Evolutionary conservation across 148 eudicot species (phyloP), one percentile per base, ranked within the genome.

Genomic region (Persicaria maculosa): DNA sequence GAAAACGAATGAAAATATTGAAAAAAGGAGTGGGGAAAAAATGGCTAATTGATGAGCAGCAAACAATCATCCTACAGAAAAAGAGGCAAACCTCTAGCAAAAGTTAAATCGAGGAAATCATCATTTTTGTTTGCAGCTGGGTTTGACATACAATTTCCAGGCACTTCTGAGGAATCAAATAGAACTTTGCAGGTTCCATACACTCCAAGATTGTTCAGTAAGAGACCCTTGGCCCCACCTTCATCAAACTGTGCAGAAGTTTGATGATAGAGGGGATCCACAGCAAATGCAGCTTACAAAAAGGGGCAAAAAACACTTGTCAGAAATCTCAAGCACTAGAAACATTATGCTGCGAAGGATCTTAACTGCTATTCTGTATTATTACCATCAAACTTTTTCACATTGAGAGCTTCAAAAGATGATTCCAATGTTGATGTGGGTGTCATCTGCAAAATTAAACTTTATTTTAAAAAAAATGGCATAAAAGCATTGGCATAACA

Each of bases 201-300:
- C 50, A 95, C 93, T 68, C 98, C 97, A 79, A 94, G 97, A 79
- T 92, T 94, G 75, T 94, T 88, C 84, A 94, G 68, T 70, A 94
- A 83, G 65, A 94, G 83, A 80, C 97, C 98, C 90, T 92, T 94
- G 50, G 98, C 97, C 74, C 98, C 98, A 53, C 98, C 98, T 83
- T 94, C 98, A 82, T 94, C 98, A 84, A 91, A 94, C 84, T 94
- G 97, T 8, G 98, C 96, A 50, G 98, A 88, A 74, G 96, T 94
- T 82, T 94, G 98, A 75, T 94, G 97, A 77, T 94, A 94, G 73
- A 94, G 91, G 81, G 98, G 98, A 82, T 94, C 98, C 74, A 94
- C 96, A 16, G 89, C 96, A 84, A 94, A 94, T 72, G 98, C 96
- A 82, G 83, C 98, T 94, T 20, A 45, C 54, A 75, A 65, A 52